Evolutionary conservation across 768 basidiomycete genomes (phyloP).

Genomic region (Melanogaster broomeanus): DNA sequence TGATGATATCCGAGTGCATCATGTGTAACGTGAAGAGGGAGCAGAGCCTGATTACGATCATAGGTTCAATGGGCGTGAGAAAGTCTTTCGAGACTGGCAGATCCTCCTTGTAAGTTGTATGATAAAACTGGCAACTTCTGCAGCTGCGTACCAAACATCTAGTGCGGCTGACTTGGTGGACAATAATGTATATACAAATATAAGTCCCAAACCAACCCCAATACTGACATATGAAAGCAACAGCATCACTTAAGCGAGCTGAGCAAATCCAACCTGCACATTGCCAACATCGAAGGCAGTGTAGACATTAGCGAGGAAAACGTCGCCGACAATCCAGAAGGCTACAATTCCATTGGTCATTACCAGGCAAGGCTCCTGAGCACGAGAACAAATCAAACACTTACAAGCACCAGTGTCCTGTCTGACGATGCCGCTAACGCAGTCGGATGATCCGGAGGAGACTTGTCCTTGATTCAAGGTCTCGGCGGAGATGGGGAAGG

Average conservation of each 20-base stretch:
- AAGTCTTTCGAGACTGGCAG: no score
- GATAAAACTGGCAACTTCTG: no score
- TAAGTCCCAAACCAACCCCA: no score
- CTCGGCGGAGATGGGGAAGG: constrained; percentile 30
- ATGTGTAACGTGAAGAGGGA: no score
- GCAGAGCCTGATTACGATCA: no score
- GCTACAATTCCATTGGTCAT: neutral
- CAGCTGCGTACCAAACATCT: no score
- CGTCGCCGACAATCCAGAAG: constrained; percentile 36
- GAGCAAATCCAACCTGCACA: constrained; percentile 38
- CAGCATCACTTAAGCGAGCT: constrained; percentile 5
- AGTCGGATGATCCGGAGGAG: constrained; percentile 18
- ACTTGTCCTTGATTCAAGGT: constrained; percentile 40
- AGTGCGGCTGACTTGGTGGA: no score
- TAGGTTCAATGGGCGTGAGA: no score
- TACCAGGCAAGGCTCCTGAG: neutral
- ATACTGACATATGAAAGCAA: no score
- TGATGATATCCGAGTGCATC: no score
- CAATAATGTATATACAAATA: no score
- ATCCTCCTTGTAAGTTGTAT: no score
- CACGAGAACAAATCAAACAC: constrained; percentile 3
- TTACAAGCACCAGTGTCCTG: constrained; percentile 3
- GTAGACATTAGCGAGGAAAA: constrained; percentile 46
- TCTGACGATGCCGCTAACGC: constrained; percentile 31
- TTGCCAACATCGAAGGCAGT: constrained; percentile 41